Evolutionary conservation across 2,329 filamentous ascomycete species (phyloP).

Genomic region (Gyromitra esculenta): DNA sequence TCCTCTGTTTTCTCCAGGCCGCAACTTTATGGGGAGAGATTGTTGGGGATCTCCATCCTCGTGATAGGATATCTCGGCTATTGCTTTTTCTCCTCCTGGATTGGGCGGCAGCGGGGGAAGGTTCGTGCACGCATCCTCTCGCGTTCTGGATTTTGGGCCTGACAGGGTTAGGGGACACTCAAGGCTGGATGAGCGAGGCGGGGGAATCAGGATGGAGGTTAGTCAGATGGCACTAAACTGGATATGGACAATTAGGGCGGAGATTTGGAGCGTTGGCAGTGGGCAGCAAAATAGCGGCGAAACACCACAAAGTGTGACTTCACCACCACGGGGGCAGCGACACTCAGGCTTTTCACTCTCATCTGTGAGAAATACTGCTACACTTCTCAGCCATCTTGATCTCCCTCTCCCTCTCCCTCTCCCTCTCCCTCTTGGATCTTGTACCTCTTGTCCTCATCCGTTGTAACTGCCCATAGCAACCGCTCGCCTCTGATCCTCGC

Average conservation of each 20-base stretch:
- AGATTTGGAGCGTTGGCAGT: conserved; percentile 49
- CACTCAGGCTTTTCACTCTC: conserved; percentile 35
- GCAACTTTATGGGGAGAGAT: conserved; percentile 25
- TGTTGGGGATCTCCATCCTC: conserved; percentile 32
- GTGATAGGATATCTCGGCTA: conserved; percentile 41
- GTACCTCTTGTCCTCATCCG: conserved; percentile 17
- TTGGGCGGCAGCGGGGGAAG: conserved; percentile 28
- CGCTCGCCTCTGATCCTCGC: conserved; percentile 1
- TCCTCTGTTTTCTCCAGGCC: conserved; percentile 27
- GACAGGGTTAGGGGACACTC: conserved; percentile 45
- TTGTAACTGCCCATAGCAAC: conserved; percentile 26
- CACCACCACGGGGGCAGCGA: conserved; percentile 41
- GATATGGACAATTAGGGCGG: conserved; percentile 32
- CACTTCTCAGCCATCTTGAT: conserved; percentile 29
- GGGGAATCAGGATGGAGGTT: conserved; percentile 40
- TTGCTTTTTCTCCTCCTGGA: conserved; percentile 40
- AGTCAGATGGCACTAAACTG: conserved; percentile 48
- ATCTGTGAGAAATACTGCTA: conserved; percentile 30
- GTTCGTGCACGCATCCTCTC: conserved; percentile 39
- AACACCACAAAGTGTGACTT: conserved; percentile 51
- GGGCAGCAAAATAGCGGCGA: conserved; percentile 34
- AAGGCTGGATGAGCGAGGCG: conserved; percentile 40
- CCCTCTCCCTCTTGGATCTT: conserved; percentile 1
- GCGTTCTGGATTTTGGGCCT: conserved; percentile 32
- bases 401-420: conserved; percentile 10